Base-by-base conservation (phyloP, 2,329 filamentous ascomycete genomes). In the Dryadomyces sulphureus region DNA sequence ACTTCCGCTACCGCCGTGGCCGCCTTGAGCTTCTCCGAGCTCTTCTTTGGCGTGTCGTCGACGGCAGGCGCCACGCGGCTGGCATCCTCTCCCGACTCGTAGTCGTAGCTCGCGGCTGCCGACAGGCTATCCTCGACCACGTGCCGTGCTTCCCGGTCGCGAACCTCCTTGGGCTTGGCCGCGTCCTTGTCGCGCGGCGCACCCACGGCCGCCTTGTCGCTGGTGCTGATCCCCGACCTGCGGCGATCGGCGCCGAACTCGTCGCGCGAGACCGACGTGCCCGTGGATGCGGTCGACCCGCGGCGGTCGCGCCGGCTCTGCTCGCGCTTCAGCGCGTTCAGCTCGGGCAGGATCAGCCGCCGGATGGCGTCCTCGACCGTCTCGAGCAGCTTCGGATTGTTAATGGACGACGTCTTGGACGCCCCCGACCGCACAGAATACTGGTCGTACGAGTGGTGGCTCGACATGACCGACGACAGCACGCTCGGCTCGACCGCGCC, bases 351-450 rank as follows among this genome's bases (percentile, higher is more conserved):
- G 45, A 95, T 94, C 43, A 94, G 71, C 42, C 88, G 77, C 51
- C 87, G 81, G 57, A 95, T 94, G 14, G 88, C 88, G 63, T 94
- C 88, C 64, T 95, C 89, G 3, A 95, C 89, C 0, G 88, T 92
- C 56, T 92, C 85, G 2, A 95, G 72, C 2, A 95, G 67, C 58
- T 87, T 92, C 0, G 89, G 89, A 56, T 95, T 94, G 64, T 93
- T 94, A 60, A 93, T 85, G 0, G 85, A 90, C 3, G 86, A 85
- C 2, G 50, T 38, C 20, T 66, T 67, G 24, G 74, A 77, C 21
- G 62, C 62, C 7, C 63, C 65, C 0, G 70, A 73, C 46, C 66
- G 68, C 49, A 67, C 61, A 30, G 73, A 74, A 57, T 73, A 67
- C 50, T 72, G 67, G 52, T 76, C 72, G 48, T 69, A 61, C 1